Conservation (phyloP, 2,329 filamentous ascomycete genomes). For the Aureobasidium musti region DNA sequence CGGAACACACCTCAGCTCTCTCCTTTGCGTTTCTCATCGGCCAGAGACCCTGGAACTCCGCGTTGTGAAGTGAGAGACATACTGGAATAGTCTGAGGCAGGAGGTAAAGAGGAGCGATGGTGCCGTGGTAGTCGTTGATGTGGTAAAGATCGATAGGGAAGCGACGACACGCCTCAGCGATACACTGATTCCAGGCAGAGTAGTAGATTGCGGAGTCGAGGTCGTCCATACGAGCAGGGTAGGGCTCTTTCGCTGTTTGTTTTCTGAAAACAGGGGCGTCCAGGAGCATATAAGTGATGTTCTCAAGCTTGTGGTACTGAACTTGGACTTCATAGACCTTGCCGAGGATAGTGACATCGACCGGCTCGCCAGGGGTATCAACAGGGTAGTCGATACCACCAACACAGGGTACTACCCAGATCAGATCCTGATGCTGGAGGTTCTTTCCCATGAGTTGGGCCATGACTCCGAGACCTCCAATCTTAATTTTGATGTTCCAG, state of each 20-base stretch:
- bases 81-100: slow-evolving; percentile 63
- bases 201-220: slow-evolving; percentile 68
- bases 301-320: slow-evolving; percentile 63
- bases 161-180: slow-evolving; percentile 62
- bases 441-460: slow-evolving; percentile 68
- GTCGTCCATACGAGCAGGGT: slow-evolving; percentile 69
- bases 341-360: slow-evolving; percentile 63
- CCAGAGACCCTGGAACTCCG: slow-evolving; percentile 70
- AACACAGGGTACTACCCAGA: slow-evolving; percentile 58
- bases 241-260: slow-evolving; percentile 64
- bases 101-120: slow-evolving; percentile 64
- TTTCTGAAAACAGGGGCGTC: slow-evolving; percentile 67
- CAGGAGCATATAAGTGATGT: slow-evolving; percentile 68
- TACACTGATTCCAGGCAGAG: slow-evolving; percentile 70
- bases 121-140: slow-evolving; percentile 67
- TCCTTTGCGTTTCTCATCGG: slow-evolving; percentile 65
- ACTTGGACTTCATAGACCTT: slow-evolving; percentile 63
- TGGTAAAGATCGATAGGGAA: slow-evolving; percentile 67
- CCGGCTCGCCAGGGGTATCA: slow-evolving; percentile 61
- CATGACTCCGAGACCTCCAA: slow-evolving; percentile 70
- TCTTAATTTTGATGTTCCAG: slow-evolving; percentile 71
- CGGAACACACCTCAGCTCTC: slow-evolving; percentile 63
- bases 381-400: slow-evolving; percentile 65
- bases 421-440: slow-evolving; percentile 63
- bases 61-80: slow-evolving; percentile 67